Evolutionary conservation across 257 asterid species (phyloP).

Genomic region (Schizonepeta tenuifolia): DNA sequence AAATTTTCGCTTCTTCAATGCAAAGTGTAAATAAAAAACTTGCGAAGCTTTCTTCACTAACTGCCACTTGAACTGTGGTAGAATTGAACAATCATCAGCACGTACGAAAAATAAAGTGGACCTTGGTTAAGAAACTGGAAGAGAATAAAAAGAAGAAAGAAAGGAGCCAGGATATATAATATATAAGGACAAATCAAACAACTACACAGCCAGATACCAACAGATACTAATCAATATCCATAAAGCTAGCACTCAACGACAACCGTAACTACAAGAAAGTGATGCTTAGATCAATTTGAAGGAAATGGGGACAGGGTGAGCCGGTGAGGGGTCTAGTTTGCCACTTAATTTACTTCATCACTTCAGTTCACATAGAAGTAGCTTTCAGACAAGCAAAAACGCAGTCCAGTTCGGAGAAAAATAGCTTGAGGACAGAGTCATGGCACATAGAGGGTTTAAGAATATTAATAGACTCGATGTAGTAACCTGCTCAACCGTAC

Average conservation of each 20-base stretch:
- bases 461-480: neutral
- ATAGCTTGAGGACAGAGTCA: neutral
- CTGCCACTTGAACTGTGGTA: constrained; percentile 85
- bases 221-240: neutral
- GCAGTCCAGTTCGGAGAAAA: neutral
- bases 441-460: neutral
- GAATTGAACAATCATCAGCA: constrained; percentile 39
- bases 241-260: neutral
- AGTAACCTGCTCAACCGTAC: neutral
- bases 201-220: no score
- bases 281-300: neutral
- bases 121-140: constrained; percentile 18
- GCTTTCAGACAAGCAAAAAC: neutral
- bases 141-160: neutral
- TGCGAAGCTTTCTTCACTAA: constrained; percentile 87
- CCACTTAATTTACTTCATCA: constrained; percentile 10
- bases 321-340: neutral
- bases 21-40: constrained; percentile 79
- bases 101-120: constrained; percentile 13
- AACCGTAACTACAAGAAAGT: neutral
- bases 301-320: neutral
- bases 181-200: neutral
- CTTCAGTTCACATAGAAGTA: constrained; percentile 3
- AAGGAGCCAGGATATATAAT: neutral
- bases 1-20: constrained; percentile 81